These are phyloP conservation scores for Stephanodiscus triporus DNA, from an alignment of 108 stramenopile species.

Conservation along the genomic window DNA sequence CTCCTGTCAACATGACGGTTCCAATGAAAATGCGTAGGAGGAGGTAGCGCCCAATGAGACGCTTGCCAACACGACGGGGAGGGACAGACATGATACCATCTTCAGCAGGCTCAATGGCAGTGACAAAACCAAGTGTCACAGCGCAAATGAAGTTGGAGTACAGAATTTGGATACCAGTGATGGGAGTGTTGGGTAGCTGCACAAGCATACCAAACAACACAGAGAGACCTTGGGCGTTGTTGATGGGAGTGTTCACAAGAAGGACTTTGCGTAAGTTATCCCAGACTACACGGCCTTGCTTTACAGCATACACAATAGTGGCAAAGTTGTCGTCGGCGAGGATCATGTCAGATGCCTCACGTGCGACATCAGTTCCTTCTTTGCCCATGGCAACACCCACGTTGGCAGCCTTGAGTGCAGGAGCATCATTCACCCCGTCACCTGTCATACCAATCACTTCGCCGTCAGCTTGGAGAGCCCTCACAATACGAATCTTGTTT, in stretches of 20 bases:
- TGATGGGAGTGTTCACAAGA: constrained; percentile 86
- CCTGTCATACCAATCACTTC: constrained; percentile 96
- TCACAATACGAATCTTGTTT: constrained; percentile 91
- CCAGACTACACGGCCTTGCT: constrained; percentile 88
- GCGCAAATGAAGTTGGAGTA: constrained; percentile 91
- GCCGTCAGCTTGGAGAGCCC: constrained; percentile 91
- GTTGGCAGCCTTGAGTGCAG: constrained; percentile 96
- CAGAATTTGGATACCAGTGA: constrained; percentile 80
- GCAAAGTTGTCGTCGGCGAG: constrained; percentile 98
- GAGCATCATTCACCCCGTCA: constrained; percentile 99
- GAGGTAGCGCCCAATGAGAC: constrained; percentile 86
- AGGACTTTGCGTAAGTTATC: constrained; percentile 88
- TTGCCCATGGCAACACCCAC: constrained; percentile 99
- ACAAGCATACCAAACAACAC: constrained; percentile 78
- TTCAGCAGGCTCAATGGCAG: constrained; percentile 88
- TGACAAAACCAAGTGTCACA: constrained; percentile 84
- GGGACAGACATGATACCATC: constrained; percentile 81
- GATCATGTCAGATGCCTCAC: constrained; percentile 97
- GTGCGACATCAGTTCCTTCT: constrained; percentile 96
- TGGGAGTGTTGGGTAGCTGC: constrained; percentile 62
- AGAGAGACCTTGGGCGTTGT: constrained; percentile 85
- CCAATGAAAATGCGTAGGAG: constrained; percentile 76
- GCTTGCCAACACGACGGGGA: constrained; percentile 86
- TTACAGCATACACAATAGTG: constrained; percentile 76
- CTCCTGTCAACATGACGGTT: constrained; percentile 59